Evolutionary conservation across 352 stramenopile species (phyloP).

Genomic region (Phytophthora macrochlamydospora): DNA sequence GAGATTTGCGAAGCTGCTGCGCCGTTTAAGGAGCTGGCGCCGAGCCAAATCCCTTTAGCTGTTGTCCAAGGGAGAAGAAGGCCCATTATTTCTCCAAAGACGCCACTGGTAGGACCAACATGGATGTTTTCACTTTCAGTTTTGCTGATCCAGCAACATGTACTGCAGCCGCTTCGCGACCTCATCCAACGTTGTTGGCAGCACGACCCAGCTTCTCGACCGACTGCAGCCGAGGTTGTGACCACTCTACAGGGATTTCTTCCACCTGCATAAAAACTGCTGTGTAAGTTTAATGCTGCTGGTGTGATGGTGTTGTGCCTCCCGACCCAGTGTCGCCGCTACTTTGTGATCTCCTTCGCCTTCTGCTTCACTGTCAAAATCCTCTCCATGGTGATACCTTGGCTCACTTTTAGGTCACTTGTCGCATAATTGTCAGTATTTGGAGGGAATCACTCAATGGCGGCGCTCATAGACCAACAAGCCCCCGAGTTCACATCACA

Average conservation of each 20-base stretch:
- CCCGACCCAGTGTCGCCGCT: not conserved
- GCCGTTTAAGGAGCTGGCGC: constrained; percentile 64
- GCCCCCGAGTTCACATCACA: not conserved
- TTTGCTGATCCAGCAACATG: not conserved
- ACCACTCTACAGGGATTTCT: constrained; percentile 58
- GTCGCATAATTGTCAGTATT: not conserved
- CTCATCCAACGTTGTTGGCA: constrained; percentile 76
- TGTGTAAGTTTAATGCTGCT: no score
- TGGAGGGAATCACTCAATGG: not conserved
- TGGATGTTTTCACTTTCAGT: constrained; percentile 1
- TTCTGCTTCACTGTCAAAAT: no score
- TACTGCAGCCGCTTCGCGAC: constrained; percentile 52
- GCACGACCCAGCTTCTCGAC: constrained; percentile 53
- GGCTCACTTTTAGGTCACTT: not conserved
- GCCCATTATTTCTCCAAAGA: constrained; percentile 61
- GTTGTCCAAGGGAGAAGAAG: constrained; percentile 73
- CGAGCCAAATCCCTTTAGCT: constrained; percentile 59
- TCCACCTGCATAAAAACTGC: constrained; percentile 12
- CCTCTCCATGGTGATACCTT: no score
- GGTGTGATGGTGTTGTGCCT: no score
- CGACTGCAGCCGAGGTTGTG: constrained; percentile 49
- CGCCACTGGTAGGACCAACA: constrained; percentile 44
- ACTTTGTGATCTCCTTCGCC: no score
- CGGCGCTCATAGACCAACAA: constrained; percentile 28
- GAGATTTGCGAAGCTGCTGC: constrained; percentile 74